phyloP scores from a whole-genome alignment of 225 moss, liverwort and hornwort genomes.

The Takakia lepidozioides region DNA sequence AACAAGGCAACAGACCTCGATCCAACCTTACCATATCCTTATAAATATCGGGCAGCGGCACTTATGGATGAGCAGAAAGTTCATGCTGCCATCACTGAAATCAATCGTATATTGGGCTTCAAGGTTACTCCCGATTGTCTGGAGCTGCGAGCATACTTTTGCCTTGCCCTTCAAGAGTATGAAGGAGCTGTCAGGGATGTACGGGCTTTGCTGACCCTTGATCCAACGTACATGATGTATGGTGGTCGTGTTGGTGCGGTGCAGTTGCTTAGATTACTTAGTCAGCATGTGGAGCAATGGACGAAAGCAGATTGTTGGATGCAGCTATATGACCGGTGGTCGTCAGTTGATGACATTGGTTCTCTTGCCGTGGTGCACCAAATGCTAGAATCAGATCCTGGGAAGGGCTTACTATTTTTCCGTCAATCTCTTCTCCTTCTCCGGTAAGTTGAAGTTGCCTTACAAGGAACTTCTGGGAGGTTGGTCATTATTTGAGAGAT shows the following conservation, averaged over 20 bases:
- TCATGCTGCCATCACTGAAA: slow-evolving; percentile 74
- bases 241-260: slow-evolving; percentile 86
- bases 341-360: slow-evolving; percentile 98
- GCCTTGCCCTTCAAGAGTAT: slow-evolving; percentile 96
- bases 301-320: slow-evolving; percentile 99
- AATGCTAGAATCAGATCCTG: slow-evolving; percentile 98
- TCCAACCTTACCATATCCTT: slow-evolving; percentile 86
- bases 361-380: slow-evolving; percentile 97
- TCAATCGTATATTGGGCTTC: slow-evolving; percentile 89
- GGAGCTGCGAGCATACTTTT: slow-evolving; percentile 91
- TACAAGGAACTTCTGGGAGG: too few species aligned
- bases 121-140: slow-evolving; percentile 96
- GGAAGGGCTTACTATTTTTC: slow-evolving; percentile 93
- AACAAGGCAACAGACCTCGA: slow-evolving; percentile 85
- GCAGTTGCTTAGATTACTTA: slow-evolving; percentile 79
- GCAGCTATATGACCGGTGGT: slow-evolving; percentile 98
- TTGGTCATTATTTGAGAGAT: too few species aligned
- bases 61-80: slow-evolving; percentile 97
- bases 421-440: slow-evolving; percentile 93
- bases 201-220: slow-evolving; percentile 84
- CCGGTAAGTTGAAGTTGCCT: slow-evolving; percentile 65
- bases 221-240: slow-evolving; percentile 94
- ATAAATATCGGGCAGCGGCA: slow-evolving; percentile 88
- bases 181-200: slow-evolving; percentile 98
- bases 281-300: slow-evolving; percentile 97